Percentiles rank a stretch among this genome's conserved stretches.
Conservation (phyloP, 1,139 yeast genomes). For the Geotrichum fermentans region DNA sequence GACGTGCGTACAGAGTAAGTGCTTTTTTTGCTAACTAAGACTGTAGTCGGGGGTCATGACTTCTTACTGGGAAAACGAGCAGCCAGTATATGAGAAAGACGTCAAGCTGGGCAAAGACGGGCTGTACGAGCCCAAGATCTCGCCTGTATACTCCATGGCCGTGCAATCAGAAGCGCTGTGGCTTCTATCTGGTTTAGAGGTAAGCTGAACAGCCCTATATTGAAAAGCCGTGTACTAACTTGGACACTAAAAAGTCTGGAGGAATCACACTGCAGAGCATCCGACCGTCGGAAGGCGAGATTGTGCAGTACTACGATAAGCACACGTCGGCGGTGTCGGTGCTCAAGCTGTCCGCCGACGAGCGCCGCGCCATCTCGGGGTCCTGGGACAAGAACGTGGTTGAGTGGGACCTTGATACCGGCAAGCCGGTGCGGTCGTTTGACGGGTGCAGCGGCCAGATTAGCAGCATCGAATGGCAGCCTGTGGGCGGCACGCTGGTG, state of each 20-base stretch:
- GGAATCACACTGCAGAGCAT: conserved; percentile 83
- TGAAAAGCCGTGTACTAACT: not conserved
- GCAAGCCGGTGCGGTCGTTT: conserved; percentile 48
- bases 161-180: conserved; percentile 80
- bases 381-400: conserved; percentile 74
- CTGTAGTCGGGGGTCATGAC: conserved; percentile 63
- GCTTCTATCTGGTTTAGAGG: conserved; percentile 73
- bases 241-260: conserved; percentile 42
- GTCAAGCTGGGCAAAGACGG: conserved; percentile 42
- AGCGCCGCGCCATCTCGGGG: conserved; percentile 67
- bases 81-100: conserved; percentile 56
- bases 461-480: conserved; percentile 73
- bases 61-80: conserved; percentile 95
- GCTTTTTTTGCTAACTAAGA: conserved; percentile 27
- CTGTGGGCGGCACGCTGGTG: conserved; percentile 52
- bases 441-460: conserved; percentile 65
- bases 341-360: conserved; percentile 56
- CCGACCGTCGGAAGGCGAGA: conserved; percentile 76
- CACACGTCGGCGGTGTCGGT: conserved; percentile 77
- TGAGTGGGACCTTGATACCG: conserved; percentile 84
- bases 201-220: too few relatives aligned
- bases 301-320: conserved; percentile 67
- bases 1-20: too few relatives aligned
- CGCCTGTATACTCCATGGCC: conserved; percentile 85
- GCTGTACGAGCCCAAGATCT: conserved; percentile 41